Evolutionary conservation across 139 green algal genomes (phyloP).

Genomic region (Micromonas pusilla): DNA sequence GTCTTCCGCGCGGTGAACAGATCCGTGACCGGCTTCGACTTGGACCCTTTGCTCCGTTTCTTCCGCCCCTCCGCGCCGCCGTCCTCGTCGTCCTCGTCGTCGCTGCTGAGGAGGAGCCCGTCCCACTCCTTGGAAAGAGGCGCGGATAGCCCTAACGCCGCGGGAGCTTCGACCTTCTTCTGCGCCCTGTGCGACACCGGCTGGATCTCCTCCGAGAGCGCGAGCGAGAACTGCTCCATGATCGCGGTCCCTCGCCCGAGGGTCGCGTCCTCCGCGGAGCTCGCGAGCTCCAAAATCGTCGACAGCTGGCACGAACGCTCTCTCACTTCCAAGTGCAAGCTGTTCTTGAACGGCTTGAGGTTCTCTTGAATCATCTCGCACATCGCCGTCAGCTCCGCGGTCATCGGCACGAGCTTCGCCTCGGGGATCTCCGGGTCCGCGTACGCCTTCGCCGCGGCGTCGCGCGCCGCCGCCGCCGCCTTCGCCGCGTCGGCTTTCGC

Average conservation of each 20-base stretch:
- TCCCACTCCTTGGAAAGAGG: constrained; percentile 18
- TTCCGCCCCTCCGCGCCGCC: neutral
- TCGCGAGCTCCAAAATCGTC: neutral
- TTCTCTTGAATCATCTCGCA: neutral
- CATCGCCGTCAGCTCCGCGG: neutral
- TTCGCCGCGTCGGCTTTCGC: neutral
- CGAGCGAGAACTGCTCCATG: constrained; percentile 9
- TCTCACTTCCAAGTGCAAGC: constrained; percentile 18
- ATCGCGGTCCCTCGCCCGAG: neutral
- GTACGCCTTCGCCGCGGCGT: neutral
- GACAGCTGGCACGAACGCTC: constrained; percentile 12
- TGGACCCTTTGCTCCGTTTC: neutral
- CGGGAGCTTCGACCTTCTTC: constrained; percentile 8
- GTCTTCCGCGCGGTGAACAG: constrained; percentile 13
- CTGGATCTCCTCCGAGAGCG: constrained; percentile 20
- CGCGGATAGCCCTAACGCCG: neutral
- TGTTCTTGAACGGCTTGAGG: neutral
- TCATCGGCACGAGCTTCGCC: neutral
- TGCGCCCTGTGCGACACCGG: constrained; percentile 23
- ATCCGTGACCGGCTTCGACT: neutral
- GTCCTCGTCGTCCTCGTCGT: constrained; percentile 16
- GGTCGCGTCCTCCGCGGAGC: neutral
- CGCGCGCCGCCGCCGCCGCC: neutral
- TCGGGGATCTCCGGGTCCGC: neutral
- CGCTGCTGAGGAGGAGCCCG: neutral